phyloP scores from a whole-genome alignment of 257 asterid species.

The Solanum dulcamara region DNA sequence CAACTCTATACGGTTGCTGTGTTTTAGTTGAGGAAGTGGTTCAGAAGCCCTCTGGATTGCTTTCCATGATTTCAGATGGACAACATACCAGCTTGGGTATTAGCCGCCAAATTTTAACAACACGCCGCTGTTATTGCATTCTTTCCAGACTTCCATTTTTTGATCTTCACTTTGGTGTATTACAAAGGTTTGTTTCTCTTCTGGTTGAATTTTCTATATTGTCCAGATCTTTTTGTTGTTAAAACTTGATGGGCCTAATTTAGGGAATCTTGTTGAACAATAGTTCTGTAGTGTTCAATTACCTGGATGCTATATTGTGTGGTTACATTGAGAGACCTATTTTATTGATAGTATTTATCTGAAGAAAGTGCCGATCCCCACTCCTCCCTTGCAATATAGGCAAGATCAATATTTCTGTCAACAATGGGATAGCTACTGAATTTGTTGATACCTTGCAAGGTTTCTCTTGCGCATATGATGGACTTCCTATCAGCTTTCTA shows the following conservation, averaged over 20 bases:
- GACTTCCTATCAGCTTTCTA: neutral
- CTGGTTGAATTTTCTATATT: neutral
- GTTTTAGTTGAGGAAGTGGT: conserved; percentile 90
- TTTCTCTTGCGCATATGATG: neutral
- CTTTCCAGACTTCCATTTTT: conserved; percentile 94
- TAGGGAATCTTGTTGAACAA: neutral
- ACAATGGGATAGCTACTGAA: neutral
- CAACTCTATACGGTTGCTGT: conserved; percentile 97
- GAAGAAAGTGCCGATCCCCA: neutral
- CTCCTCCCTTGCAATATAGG: neutral
- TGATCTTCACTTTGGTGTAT: conserved; percentile 87
- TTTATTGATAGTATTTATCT: neutral
- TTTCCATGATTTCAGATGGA: conserved; percentile 68
- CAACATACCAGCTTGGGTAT: conserved; percentile 38
- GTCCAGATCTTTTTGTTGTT: neutral
- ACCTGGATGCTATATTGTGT: neutral
- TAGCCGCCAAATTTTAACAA: conserved; percentile 74
- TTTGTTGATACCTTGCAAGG: neutral
- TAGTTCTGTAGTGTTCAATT: neutral
- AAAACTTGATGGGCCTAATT: neutral
- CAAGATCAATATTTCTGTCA: neutral
- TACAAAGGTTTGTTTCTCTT: conserved; percentile 53
- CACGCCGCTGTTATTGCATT: conserved; percentile 94
- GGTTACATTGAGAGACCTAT: neutral
- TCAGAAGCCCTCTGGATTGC: conserved; percentile 84